These are phyloP conservation scores for Stentor coeruleus DNA, from an alignment of 73 alveolate species.

Conservation along the genomic window DNA sequence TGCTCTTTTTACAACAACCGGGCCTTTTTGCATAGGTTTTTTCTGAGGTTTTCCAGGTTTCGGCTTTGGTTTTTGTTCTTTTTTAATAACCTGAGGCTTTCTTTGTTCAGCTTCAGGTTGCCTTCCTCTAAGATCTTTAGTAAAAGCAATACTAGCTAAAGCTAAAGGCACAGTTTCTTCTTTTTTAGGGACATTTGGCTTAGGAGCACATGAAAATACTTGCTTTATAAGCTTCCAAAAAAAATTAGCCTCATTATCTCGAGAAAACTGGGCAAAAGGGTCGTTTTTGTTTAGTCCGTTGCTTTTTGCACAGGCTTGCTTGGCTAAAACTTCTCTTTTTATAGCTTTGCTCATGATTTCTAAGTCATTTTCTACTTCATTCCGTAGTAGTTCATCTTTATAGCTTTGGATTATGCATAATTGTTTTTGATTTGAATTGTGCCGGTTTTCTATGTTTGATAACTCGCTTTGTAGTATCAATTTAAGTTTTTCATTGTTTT, in stretches of 20 bases:
- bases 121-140: conserved; percentile 7
- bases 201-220: conserved; percentile 7
- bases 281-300: neutral
- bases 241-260: conserved; percentile 20
- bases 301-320: conserved; percentile 9
- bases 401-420: conserved; percentile 17
- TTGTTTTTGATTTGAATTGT: neutral
- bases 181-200: neutral
- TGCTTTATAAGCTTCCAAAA: conserved; percentile 22
- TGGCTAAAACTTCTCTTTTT: neutral
- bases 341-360: neutral
- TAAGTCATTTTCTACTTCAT: conserved; percentile 18
- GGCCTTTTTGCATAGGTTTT: neutral
- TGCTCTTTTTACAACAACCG: neutral
- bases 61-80: conserved; percentile 6
- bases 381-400: conserved; percentile 6
- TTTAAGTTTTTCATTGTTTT: conserved; percentile 4
- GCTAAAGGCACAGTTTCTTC: conserved; percentile 25
- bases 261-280: conserved; percentile 21
- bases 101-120: neutral
- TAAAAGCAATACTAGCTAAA: neutral
- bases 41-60: neutral
- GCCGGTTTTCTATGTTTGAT: neutral
- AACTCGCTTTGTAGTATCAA: neutral
- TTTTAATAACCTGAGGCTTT: neutral